Conservation (phyloP, 228 moss, liverwort and hornwort species). For the Sphagnum fallax region DNA sequence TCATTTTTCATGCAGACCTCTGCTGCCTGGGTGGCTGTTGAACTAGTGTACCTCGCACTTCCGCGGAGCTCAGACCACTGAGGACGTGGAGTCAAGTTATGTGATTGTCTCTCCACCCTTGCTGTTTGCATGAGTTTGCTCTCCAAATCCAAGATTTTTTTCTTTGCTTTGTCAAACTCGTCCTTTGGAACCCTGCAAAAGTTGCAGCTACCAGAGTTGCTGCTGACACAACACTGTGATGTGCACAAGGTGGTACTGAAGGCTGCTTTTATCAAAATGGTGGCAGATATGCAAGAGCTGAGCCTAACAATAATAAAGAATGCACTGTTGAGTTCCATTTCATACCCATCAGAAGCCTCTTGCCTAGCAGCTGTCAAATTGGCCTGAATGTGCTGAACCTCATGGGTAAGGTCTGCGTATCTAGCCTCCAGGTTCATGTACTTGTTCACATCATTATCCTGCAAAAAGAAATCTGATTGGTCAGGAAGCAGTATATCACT, state of each 20-base stretch:
- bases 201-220: constrained; percentile 3
- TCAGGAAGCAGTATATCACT: no score
- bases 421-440: constrained; percentile 20
- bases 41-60: constrained; percentile 22
- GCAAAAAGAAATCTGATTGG: not conserved
- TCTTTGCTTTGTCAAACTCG: constrained; percentile 7
- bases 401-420: constrained; percentile 19
- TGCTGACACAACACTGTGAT: not conserved
- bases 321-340: no score
- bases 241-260: not conserved
- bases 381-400: constrained; percentile 17
- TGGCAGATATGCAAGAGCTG: not conserved
- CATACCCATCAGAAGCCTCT: constrained; percentile 27
- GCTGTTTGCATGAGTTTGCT: constrained; percentile 7
- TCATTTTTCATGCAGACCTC: constrained; percentile 16
- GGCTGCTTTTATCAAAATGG: not conserved
- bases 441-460: constrained; percentile 18
- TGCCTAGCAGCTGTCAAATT: constrained; percentile 21
- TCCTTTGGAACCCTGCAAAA: constrained; percentile 17
- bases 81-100: constrained; percentile 17
- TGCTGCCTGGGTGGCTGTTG: constrained; percentile 27
- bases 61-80: constrained; percentile 20
- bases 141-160: constrained; percentile 10
- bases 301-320: not conserved
- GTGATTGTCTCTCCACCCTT: constrained; percentile 1